phyloP scores from a whole-genome alignment of 108 stramenopile species.

The Phaeodactylum tricornutum region DNA sequence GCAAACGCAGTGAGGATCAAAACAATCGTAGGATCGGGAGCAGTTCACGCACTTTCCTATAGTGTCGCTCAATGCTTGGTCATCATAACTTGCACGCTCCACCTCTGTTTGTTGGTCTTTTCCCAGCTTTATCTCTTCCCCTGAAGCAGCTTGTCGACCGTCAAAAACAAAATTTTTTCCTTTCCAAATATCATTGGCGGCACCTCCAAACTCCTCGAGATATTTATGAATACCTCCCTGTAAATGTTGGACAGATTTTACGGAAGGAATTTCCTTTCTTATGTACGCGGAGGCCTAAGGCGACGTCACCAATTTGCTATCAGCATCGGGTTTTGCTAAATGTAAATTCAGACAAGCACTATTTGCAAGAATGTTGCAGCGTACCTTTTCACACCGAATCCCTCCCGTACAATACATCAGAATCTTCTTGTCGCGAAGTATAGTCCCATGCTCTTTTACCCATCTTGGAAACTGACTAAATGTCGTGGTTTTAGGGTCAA shows the following conservation, averaged over 20 bases:
- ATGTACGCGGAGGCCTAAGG: constrained; percentile 58
- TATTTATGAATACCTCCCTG: constrained; percentile 77
- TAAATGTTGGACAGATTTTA: constrained; percentile 52
- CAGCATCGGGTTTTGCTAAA: no score
- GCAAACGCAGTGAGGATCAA: constrained; percentile 62
- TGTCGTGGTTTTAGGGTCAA: constrained; percentile 43
- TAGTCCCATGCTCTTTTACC: constrained; percentile 27
- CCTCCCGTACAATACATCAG: constrained; percentile 95
- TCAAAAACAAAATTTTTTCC: constrained; percentile 90
- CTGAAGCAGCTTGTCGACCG: constrained; percentile 31
- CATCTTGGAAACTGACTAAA: constrained; percentile 44
- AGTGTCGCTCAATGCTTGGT: constrained; percentile 5
- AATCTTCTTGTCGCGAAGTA: constrained; percentile 33
- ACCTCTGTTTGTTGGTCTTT: constrained; percentile 2
- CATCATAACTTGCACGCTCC: neutral
- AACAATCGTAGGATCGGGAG: constrained; percentile 44
- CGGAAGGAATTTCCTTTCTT: constrained; percentile 20
- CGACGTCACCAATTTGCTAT: constrained; percentile 45
- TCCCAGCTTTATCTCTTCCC: neutral
- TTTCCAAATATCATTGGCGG: constrained; percentile 21
- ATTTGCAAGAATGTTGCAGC: no score
- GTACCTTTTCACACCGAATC: constrained; percentile 90
- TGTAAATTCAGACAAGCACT: no score
- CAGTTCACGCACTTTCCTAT: constrained; percentile 70
- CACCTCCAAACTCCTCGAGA: constrained; percentile 22